A percentile compares a stretch with the other conserved stretches of the same genome.
Conservation (phyloP, 164 flowering plant species). For the Malania oleifera region DNA sequence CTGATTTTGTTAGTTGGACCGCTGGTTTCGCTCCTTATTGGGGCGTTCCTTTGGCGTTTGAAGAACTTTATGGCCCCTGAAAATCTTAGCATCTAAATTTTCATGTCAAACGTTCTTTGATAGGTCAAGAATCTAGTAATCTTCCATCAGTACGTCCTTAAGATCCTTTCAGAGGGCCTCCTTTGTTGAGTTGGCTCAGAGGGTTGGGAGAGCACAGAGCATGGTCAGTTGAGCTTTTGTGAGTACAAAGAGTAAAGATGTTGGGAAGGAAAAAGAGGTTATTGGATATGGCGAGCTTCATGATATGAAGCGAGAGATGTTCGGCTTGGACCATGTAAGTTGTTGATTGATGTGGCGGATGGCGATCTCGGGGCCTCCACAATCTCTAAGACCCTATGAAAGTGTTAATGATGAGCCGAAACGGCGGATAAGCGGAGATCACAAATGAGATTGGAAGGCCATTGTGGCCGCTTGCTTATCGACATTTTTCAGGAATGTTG, state of each 20-base stretch:
- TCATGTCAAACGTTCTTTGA: slow-evolving; percentile 65
- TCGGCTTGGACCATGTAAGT: slow-evolving; percentile 61
- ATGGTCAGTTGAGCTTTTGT: slow-evolving; percentile 37
- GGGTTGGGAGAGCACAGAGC: slow-evolving; percentile 27
- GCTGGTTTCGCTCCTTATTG: slow-evolving; percentile 38
- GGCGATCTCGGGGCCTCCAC: slow-evolving; percentile 46
- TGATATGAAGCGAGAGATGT: slow-evolving; percentile 41
- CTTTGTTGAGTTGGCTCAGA: slow-evolving; percentile 34
- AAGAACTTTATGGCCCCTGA: slow-evolving; percentile 48
- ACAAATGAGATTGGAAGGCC: slow-evolving; percentile 61
- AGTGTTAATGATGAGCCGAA: slow-evolving; percentile 22
- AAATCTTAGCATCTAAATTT: slow-evolving; percentile 57
- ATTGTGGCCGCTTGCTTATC: slow-evolving; percentile 45
- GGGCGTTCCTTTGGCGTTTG: slow-evolving; percentile 55
- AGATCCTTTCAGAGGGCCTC: slow-evolving; percentile 56
- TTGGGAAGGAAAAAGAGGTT: slow-evolving; percentile 23
- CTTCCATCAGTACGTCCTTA: slow-evolving; percentile 59
- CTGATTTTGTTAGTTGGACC: slow-evolving; percentile 45
- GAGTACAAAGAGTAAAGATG: slow-evolving; percentile 20
- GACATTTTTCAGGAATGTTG: slow-evolving; percentile 53
- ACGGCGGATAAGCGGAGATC: slow-evolving; percentile 43
- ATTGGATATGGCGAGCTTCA: slow-evolving; percentile 54
- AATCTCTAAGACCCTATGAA: slow-evolving; percentile 37
- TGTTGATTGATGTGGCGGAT: slow-evolving; percentile 42
- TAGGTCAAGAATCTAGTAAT: slow-evolving; percentile 60